Conservation (phyloP, 1,284 basidiomycete species). For the Apiotrichum siamense region DNA sequence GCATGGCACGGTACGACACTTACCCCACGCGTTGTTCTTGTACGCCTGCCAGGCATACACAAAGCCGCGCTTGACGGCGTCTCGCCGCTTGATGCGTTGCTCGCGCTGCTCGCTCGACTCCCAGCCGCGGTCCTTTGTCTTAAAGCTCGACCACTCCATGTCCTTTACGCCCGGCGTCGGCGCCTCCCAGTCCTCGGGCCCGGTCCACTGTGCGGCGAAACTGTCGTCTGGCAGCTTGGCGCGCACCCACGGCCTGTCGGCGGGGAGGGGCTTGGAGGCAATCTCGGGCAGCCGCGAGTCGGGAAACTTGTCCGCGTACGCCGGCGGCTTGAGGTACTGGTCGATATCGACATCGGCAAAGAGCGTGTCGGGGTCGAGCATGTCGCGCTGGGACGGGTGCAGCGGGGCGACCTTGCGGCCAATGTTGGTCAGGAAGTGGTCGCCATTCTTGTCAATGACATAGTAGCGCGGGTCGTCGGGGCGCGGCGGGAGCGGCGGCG, state of each 20-base stretch:
- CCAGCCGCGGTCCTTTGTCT: conserved; percentile 17
- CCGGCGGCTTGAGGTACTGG: conserved; percentile 17
- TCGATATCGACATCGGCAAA: conserved; percentile 33
- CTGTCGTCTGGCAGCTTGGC: conserved; percentile 15
- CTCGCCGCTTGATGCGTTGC: conserved; percentile 29
- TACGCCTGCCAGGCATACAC: conserved; percentile 47
- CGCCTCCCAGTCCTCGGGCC: conserved; percentile 30
- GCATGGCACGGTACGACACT: too few species aligned
- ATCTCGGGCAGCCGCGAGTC: conserved; percentile 23
- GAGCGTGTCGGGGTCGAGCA: conserved; percentile 21
- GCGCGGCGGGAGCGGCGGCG: neutral
- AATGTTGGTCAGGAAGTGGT: conserved; percentile 24
- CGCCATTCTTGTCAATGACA: conserved; percentile 29
- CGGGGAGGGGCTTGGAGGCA: conserved; percentile 18
- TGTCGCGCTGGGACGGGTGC: conserved; percentile 27
- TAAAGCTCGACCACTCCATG: conserved; percentile 32
- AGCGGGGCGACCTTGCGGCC: conserved; percentile 24
- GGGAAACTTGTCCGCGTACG: conserved; percentile 23
- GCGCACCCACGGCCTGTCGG: neutral
- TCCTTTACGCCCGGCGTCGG: conserved; percentile 18
- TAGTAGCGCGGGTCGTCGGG: conserved; percentile 7
- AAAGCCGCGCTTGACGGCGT: conserved; percentile 46
- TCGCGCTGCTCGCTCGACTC: conserved; percentile 25
- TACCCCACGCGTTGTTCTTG: conserved; percentile 47
- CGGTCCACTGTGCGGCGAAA: conserved; percentile 31